Percentiles rank a stretch among this genome's conserved stretches.
Evolutionary conservation across 805 yeast genomes (phyloP).

Genomic region (Teunomyces stri): DNA sequence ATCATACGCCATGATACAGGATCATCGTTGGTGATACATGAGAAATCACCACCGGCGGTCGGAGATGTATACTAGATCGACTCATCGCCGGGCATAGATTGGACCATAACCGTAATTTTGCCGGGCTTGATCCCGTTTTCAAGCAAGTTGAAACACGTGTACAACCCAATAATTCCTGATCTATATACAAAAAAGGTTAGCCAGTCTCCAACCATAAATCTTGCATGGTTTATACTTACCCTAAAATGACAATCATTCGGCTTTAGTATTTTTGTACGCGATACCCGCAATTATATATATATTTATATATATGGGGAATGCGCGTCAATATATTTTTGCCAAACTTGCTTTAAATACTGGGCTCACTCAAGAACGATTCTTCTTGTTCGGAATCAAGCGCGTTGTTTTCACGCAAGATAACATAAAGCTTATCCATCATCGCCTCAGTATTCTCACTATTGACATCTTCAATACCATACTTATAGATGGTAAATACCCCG

Average conservation of each 20-base stretch:
- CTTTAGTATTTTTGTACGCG: not conserved
- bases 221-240: slow-evolving; percentile 19
- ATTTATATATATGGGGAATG: not conserved
- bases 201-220: not conserved
- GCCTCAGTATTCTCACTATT: slow-evolving; percentile 46
- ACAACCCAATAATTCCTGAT: slow-evolving; percentile 66
- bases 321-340: not conserved
- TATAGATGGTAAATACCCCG: slow-evolving; percentile 59
- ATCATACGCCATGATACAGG: slow-evolving; percentile 45
- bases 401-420: slow-evolving; percentile 27
- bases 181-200: slow-evolving; percentile 21
- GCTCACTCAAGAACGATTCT: slow-evolving; percentile 8
- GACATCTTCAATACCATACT: slow-evolving; percentile 66
- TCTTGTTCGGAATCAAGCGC: not conserved
- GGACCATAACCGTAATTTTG: slow-evolving; percentile 58
- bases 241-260: slow-evolving; percentile 20
- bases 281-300: too few relatives aligned
- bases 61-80: slow-evolving; percentile 76
- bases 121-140: slow-evolving; percentile 37
- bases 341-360: not conserved
- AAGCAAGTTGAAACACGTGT: slow-evolving; percentile 53
- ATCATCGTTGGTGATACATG: slow-evolving; percentile 57
- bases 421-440: slow-evolving; percentile 34
- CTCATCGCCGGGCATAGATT: slow-evolving; percentile 75
- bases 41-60: slow-evolving; percentile 56